phyloP scores from a whole-genome alignment of 371 early-diverging fungal species.

The Rhizomucor miehei region DNA sequence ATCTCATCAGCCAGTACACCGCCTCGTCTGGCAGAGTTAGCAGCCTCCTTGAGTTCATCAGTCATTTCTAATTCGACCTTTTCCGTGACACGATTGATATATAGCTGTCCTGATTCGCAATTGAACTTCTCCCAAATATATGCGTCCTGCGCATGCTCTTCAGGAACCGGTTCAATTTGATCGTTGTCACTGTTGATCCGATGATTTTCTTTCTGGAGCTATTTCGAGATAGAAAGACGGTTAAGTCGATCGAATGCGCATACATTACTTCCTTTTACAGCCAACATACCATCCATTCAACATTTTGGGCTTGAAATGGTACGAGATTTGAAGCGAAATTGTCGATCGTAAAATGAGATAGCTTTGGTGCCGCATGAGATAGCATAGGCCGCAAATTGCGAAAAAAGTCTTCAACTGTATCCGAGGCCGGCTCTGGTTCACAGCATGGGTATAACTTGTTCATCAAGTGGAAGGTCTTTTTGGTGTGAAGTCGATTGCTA shows the following conservation, averaged over 20 bases:
- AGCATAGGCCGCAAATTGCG: conserved; percentile 26
- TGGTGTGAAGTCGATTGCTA: no score
- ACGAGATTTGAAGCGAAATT: conserved; percentile 16
- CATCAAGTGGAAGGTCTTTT: background rate
- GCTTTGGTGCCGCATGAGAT: background rate
- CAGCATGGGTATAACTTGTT: conserved; percentile 5
- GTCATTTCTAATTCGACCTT: conserved; percentile 2
- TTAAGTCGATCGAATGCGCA: no score
- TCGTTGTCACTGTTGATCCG: conserved; percentile 5
- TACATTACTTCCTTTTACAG: no score
- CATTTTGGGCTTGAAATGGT: conserved; percentile 41
- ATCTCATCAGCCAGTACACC: conserved; percentile 58
- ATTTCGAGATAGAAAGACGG: background rate
- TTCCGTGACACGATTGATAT: conserved; percentile 13
- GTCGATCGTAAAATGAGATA: conserved; percentile 8
- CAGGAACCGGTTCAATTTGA: background rate
- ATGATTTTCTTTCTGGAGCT: conserved; percentile 21
- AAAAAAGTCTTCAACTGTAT: conserved; percentile 21
- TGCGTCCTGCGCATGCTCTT: conserved; percentile 3
- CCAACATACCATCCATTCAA: conserved; percentile 38
- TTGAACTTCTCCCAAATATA: conserved; percentile 13
- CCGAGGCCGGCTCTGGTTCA: background rate
- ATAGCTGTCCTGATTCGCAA: conserved; percentile 7
- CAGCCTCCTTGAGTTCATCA: conserved; percentile 1
- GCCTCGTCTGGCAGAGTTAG: conserved; percentile 11